Evolutionary conservation across 1,284 basidiomycete genomes (phyloP), one percentile per base, ranked within the genome.

Genomic region (Thecaphora frezii): DNA sequence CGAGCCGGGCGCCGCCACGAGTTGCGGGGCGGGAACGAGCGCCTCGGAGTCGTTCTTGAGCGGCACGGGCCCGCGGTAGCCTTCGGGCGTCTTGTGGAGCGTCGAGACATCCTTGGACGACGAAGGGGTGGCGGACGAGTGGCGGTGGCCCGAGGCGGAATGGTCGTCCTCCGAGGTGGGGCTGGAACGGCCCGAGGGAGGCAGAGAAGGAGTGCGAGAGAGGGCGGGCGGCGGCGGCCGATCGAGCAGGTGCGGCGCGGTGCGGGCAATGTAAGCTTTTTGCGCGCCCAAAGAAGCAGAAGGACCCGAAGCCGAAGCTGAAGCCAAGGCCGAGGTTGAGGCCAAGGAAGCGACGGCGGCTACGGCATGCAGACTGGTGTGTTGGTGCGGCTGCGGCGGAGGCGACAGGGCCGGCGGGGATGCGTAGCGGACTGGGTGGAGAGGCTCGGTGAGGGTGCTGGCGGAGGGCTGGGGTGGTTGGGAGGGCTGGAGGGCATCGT

Each of bases 1-100:
- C 2, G 52, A 58, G 14, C 59, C 62, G 12, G 46, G 36, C 0
- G 64, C 56, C 4, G 47, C 57, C 13, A 48, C 52, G 24, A 73
- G 69, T 9, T 46, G 25, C 2, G 76, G 76, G 1, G 36, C 14
- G 2, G 73, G 68, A 9, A 64, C 68, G 26, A 74, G 53, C 19
- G 69, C 66, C 46, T 76, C 70, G 12, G 73, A 58, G 24, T 75
- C 73, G 33, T 50, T 51, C 18, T 49, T 58, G 40, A 55, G 50
- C 4, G 73, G 73, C 10, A 54, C 40, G 1, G 74, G 75, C 12
- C 72, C 75, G 13, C 72, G 65, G 41, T 65, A 76, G 28, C 54
- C 52, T 12, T 57, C 46, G 4, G 72, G 72, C n/a, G 73, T 36
- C 14, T 46, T 47, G 48, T 68, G 69, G 39, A 60, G 58, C 18